Percentiles rank a stretch among this genome's conserved stretches.
These are phyloP conservation scores for Wickerhamiella musiphila DNA, from an alignment of 805 yeast genomes.

Conservation along the genomic window DNA sequence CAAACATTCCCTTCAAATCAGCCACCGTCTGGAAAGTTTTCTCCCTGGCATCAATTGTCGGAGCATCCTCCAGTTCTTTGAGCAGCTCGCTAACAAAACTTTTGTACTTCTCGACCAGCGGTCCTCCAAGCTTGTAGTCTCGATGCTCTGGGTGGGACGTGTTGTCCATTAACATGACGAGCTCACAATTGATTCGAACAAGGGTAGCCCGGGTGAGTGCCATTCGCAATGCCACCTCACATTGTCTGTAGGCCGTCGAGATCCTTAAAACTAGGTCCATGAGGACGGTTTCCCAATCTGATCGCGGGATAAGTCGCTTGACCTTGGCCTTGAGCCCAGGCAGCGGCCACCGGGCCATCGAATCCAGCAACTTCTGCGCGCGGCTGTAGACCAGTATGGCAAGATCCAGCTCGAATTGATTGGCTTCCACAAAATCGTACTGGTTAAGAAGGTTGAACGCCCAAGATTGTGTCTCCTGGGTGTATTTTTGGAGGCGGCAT, in stretches of 20 bases:
- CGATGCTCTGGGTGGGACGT: no score
- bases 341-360: conserved; percentile 17
- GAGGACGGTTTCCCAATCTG: conserved; percentile 18
- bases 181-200: conserved; percentile 19
- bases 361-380: conserved; percentile 11
- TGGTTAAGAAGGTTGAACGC: conserved; percentile 14
- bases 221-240: conserved; percentile 17
- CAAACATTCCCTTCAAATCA: conserved; percentile 19
- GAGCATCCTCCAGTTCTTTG: conserved; percentile 16
- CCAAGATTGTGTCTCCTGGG: conserved; percentile 18
- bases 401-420: conserved; percentile 16
- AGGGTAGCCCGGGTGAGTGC: conserved; percentile 19
- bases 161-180: conserved; percentile 11
- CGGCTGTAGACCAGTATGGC: conserved; percentile 16
- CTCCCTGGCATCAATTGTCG: conserved; percentile 14
- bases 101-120: conserved; percentile 15
- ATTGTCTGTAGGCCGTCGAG: conserved; percentile 11
- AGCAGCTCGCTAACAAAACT: conserved; percentile 17
- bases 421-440: conserved; percentile 15
- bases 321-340: conserved; percentile 16
- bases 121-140: conserved; percentile 5
- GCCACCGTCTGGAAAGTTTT: conserved; percentile 19
- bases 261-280: conserved; percentile 19
- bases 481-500: conserved; percentile 7
- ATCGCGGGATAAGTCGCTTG: conserved; percentile 8